Percentiles rank a stretch among this genome's conserved stretches.
These are phyloP conservation scores for Lactarius vividus DNA, from an alignment of 768 basidiomycete genomes.

Conservation along the genomic window DNA sequence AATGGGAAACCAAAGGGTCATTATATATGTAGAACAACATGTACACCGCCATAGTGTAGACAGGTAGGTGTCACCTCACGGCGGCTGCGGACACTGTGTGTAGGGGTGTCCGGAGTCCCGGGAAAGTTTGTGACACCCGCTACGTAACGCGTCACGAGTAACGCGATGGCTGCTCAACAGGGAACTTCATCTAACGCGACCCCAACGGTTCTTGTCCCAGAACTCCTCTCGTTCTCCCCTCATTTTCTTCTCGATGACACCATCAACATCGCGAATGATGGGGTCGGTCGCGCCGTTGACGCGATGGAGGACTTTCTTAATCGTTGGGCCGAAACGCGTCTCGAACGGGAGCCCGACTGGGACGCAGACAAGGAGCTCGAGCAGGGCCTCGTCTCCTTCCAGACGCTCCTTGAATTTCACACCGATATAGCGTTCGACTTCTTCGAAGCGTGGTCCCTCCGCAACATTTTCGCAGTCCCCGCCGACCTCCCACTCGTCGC, in stretches of 20 bases:
- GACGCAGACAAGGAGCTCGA: slow-evolving; percentile 69
- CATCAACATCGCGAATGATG: slow-evolving; percentile 77
- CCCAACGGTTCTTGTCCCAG: slow-evolving; percentile 56
- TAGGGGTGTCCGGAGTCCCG: not conserved
- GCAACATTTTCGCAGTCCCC: slow-evolving; percentile 83
- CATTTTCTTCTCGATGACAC: slow-evolving; percentile 85
- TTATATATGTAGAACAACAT: not conserved
- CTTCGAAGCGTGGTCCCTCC: slow-evolving; percentile 85
- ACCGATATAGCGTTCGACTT: slow-evolving; percentile 90
- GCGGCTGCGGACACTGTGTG: not conserved
- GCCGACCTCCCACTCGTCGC: slow-evolving; percentile 66
- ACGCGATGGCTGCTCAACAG: slow-evolving; percentile 5
- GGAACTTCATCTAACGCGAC: not conserved
- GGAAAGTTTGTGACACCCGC: not conserved
- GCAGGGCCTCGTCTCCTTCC: slow-evolving; percentile 81
- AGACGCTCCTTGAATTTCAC: slow-evolving; percentile 84
- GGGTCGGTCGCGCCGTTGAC: slow-evolving; percentile 73
- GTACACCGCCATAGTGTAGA: not conserved
- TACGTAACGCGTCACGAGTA: not conserved
- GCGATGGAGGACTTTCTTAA: slow-evolving; percentile 76
- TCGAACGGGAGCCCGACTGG: slow-evolving; percentile 47
- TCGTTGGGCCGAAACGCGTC: slow-evolving; percentile 69
- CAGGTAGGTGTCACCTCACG: not conserved
- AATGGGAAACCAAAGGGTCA: not conserved
- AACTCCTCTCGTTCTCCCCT: slow-evolving; percentile 81